A percentile compares a stretch with the other conserved stretches of the same genome.
These are phyloP conservation scores for Claviceps capensis DNA, from an alignment of 2,329 filamentous ascomycete genomes.

Conservation along the genomic window DNA sequence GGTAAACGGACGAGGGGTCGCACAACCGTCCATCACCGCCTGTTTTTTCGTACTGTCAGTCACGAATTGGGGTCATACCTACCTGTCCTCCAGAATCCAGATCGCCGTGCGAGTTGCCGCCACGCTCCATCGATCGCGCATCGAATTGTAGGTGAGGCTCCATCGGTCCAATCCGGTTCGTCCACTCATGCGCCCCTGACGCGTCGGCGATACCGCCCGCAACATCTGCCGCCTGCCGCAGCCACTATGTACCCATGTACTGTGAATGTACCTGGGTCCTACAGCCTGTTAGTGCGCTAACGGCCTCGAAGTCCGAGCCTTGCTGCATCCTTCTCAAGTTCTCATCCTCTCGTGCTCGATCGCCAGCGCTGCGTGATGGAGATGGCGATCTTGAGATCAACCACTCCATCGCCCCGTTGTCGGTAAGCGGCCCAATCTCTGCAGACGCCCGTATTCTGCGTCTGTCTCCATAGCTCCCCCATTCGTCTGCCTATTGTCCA, in stretches of 20 bases:
- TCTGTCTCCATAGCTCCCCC: not conserved
- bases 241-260: not conserved
- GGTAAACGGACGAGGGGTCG: not conserved
- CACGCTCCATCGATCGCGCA: constrained; percentile 3
- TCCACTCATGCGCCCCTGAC: not conserved
- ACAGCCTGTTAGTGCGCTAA: constrained; percentile 1
- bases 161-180: constrained; percentile 6
- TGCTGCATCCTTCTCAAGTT: not conserved
- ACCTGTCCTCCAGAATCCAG: not conserved
- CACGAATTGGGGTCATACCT: too few species aligned
- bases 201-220: too few species aligned
- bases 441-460: not conserved
- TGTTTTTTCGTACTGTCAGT: too few species aligned
- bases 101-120: constrained; percentile 1
- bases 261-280: too few species aligned
- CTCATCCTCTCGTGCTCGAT: constrained; percentile 1
- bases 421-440: not conserved
- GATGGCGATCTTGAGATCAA: constrained; percentile 4
- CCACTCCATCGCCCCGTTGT: not conserved
- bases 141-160: not conserved
- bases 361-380: not conserved
- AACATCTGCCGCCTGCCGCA: not conserved
- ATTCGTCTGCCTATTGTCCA: not conserved
- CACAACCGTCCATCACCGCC: too few species aligned
- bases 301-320: not conserved